These are phyloP conservation scores for Ettlia oleoabundans DNA, from an alignment of 139 green algal genomes.

Conservation along the genomic window DNA sequence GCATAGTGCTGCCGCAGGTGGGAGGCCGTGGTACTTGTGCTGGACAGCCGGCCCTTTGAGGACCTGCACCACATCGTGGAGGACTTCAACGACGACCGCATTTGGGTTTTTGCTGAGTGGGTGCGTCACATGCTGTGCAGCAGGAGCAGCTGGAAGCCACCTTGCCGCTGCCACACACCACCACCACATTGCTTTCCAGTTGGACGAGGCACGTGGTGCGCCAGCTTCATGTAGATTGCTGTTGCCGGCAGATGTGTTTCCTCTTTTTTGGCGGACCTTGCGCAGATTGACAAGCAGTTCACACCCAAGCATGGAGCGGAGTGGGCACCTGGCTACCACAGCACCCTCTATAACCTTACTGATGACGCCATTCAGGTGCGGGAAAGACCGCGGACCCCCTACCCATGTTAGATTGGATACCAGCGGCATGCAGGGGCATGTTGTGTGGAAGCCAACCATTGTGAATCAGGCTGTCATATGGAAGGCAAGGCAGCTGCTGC, in stretches of 20 bases:
- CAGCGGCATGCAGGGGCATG: too few species aligned
- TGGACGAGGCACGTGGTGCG: too few species aligned
- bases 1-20: constrained; percentile 55
- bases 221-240: too few species aligned
- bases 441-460: too few species aligned
- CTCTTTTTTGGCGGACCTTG: too few species aligned
- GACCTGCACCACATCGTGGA: constrained; percentile 72
- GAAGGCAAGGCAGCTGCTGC: background rate
- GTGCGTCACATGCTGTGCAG: constrained; percentile 36
- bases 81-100: constrained; percentile 62
- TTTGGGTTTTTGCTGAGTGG: constrained; percentile 82
- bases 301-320: constrained; percentile 52
- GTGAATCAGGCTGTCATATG: background rate
- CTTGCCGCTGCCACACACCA: background rate
- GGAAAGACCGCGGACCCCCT: background rate
- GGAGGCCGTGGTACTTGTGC: constrained; percentile 75
- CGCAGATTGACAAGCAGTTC: constrained; percentile 63
- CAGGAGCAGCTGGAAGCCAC: background rate
- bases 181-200: too few species aligned
- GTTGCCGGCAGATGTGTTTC: too few species aligned
- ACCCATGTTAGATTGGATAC: background rate
- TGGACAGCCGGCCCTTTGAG: constrained; percentile 74
- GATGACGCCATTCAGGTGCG: constrained; percentile 70
- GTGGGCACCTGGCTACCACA: constrained; percentile 77
- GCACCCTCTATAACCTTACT: constrained; percentile 83